Base-by-base conservation (phyloP, 176 grass and related monocot species). In the Areca catechu region DNA sequence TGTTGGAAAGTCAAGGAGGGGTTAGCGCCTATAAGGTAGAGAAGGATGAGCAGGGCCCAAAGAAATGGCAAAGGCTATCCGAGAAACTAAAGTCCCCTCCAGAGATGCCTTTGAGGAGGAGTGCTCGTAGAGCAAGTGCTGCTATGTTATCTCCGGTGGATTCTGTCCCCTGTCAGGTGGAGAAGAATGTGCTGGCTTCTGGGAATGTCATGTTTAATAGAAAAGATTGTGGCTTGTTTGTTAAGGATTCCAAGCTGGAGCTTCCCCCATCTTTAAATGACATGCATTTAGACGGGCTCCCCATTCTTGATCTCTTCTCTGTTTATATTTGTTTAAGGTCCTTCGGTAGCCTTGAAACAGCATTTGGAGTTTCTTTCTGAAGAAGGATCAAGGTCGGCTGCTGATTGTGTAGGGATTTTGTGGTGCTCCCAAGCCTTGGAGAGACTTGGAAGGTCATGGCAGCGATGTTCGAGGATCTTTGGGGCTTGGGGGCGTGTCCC, bases 241-340 rank as follows among this genome's bases (percentile, higher is more conserved):
- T 22, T 72, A 67, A 82, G 56, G 54, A 66, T 15, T 53, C 73
- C 0, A 91, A 88, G 68, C 82, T 76, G 0, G 81, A 85, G 47
- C 77, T 98, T 54, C 93, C 93, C 2, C 70, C 83, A 15, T 92
- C 93, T 4, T 98, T 87, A 0, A 73, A 56, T 55, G 53, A 53
- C 53, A 37, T 98, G 66, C 58, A 92, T 80, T 78, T 88, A 64
- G 72, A 72, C 23, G 81, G 66, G 19, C 81, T 98, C 56, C 70
- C 87, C 53, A 81, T 82, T 59, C 58, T 88, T 7, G 81, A 98
- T 58, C 70, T 98, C 24, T 98, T 98, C 52, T 77, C 85, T 62
- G 84, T 98, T 4, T 98, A 92, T 74, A 62, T 87, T 72, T 88
- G 67, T 77, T 71, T 98, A 22, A 88, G 93, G 37, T 88, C 86